Conservation (phyloP, 345 rosid species). For the Lepidium sativum region DNA sequence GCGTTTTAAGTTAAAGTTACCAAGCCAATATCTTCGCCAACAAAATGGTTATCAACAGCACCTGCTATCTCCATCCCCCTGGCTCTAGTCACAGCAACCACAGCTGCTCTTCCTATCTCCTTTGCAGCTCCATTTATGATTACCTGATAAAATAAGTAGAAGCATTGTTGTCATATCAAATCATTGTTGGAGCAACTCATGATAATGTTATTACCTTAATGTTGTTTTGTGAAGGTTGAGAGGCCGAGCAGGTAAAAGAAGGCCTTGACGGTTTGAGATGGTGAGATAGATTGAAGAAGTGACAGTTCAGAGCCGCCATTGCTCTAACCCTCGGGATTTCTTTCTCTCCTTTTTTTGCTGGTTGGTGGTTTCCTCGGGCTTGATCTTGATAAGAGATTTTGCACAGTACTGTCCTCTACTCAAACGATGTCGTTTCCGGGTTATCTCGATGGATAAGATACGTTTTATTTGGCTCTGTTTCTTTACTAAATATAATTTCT, state of each 20-base stretch:
- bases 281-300: slow-evolving; percentile 17
- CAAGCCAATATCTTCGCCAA: slow-evolving; percentile 84
- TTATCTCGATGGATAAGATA: slow-evolving; percentile 14
- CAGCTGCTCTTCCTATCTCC: slow-evolving; percentile 81
- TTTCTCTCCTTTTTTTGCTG: not conserved
- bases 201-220: slow-evolving; percentile 48
- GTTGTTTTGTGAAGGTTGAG: slow-evolving; percentile 67
- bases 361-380: not conserved
- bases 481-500: not conserved
- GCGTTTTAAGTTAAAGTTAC: slow-evolving; percentile 23
- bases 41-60: slow-evolving; percentile 67
- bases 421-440: not conserved
- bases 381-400: slow-evolving; percentile 22
- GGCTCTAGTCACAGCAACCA: slow-evolving; percentile 73
- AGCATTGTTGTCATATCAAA: not conserved
- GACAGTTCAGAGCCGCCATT: slow-evolving; percentile 61
- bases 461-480: not conserved
- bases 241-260: slow-evolving; percentile 45
- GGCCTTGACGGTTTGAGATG: slow-evolving; percentile 30
- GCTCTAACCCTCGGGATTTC: slow-evolving; percentile 13
- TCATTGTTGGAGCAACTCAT: not conserved
- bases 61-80: slow-evolving; percentile 96
- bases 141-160: slow-evolving; percentile 33
- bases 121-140: slow-evolving; percentile 86
- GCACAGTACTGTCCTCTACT: not conserved